Base-by-base conservation (phyloP, 371 early-diverging fungal genomes). In the Mucor indicus region DNA sequence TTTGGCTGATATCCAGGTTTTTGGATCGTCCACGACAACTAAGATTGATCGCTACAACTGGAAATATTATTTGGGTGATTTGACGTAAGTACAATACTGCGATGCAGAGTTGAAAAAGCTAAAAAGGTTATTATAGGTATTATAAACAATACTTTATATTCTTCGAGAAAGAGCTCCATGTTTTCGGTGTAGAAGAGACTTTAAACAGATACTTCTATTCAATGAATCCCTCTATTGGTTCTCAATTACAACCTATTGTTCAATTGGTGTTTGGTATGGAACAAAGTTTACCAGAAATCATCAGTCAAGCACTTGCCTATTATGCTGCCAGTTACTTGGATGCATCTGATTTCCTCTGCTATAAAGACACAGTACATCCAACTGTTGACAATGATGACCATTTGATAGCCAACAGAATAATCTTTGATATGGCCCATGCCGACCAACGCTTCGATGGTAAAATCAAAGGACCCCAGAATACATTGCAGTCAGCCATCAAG, bases 221-320 rank as follows among this genome's bases (percentile, higher is more conserved):
- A 20, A 36, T 70, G 20, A 40, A 33, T 1, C 38, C 23, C 1
- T 72, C 72, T 8, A 53, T 72, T 11, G 66, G 66, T 3, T 55
- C 66, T 7, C 72, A 68, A 43, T 45, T 72, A 4, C 72, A 72
- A 19, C 68, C 72, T 0, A 15, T 72, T 1, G 68, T 67, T 27
- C 72, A 72, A 20, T 41, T 68, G 3, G 50, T 60, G 3, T 68
- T 68, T 57, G 72, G 72, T n/a, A 39, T 72, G 12, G 64, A 72
- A 43, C 59, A 63, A 19, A 48, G 53, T 9, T 37, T 72, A 19
- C 52, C 60, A 4, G 30, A 47, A 33, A 50, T 68, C 9, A 63
- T 68, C 12, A 43, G 53, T 2, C 63, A 72, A 47, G 68, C 63
- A 11, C 38, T 72, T n/a, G 72, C 72, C 19, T 65, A 68, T 45